Evolutionary conservation across 2,329 filamentous ascomycete genomes (phyloP), one percentile per base, ranked within the genome.

Genomic region (Penicillium sp.): DNA sequence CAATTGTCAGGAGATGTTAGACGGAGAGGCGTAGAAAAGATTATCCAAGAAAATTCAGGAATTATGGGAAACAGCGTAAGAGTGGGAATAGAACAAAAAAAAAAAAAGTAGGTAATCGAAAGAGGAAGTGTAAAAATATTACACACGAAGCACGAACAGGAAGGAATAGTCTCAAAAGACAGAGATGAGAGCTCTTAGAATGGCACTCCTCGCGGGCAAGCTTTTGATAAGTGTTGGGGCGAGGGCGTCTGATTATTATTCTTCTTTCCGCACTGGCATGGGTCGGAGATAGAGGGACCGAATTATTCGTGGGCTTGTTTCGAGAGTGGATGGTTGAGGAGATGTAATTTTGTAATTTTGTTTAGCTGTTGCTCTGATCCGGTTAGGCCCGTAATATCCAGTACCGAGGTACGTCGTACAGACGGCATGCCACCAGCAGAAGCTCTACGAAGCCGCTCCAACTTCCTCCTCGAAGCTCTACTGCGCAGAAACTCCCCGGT

Each of bases 191-290:
- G 38, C 30, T 60, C 51, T 52, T 47, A 51, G 48, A 31, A 64
- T 48, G 35, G 50, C 35, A 44, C 45, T 19, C 44, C 31, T 50
- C 46, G 21, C 55, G 62, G 58, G 46, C 59, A 49, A 60, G 49
- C 62, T 62, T 66, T 68, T 65, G 66, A 55, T 64, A 63, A 64
- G 63, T 62, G 65, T 67, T 67, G 70, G 70, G 71, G 69, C 66
- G 66, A 70, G 65, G 62, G 59, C 38, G 58, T 55, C 47, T 58
- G 19, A n/a, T 50, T 23, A 47, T 58, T 51, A 52, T 58, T 56
- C 53, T 57, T 60, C 46, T 41, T 41, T 41, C 35, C 35, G 35
- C 54, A 54, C 54, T 41, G 49, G 58, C 59, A 55, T 35, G 61
- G 56, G 41, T 35, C 55, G 50, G 26, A 58, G 48, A 52, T 35